Base-by-base conservation (phyloP, 305 asterid genomes). In the Andrographis paniculata region DNA sequence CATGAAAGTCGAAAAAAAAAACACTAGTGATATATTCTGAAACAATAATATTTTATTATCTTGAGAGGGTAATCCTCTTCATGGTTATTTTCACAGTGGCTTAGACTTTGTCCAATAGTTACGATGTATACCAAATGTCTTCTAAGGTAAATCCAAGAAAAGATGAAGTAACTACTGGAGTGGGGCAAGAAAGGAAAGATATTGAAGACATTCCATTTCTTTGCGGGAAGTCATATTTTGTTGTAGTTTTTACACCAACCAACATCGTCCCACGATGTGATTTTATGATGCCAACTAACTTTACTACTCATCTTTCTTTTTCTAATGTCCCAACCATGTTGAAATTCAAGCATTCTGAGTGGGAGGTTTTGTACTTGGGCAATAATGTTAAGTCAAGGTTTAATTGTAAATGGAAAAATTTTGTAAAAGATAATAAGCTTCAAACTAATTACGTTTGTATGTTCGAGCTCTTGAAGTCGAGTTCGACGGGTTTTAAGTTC, bases 391-490 rank as follows among this genome's bases (percentile, higher is more conserved):
- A 2, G 30, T 8, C 30, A 24, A 24, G 30, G 22, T 56, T 70
- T 20, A 56, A 49, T 20, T 0, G n/a, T 1, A 13, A 33, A 6
- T 72, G 75, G 72, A 58, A 16, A 30, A 15, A 13, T 0, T 75
- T 72, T 60, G 70, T 28, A 23, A 6, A 1, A 6, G 74, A 53
- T 31, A 75, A 72, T 48, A 33, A 57, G 17, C 54, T 71, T 20
- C 55, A 63, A 44, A 20, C 17, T 1, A 77, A 74, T 37, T 71
- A 68, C 60, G 76, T 55, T 15, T 59, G 66, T 45, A 72, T 71
- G 17, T 72, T 75, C 55, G 79, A 75, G 50, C 52, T 75, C 8
- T 41, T 47, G 21, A 64, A 68, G 27, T 17, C 42, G 53, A 55
- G 52, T 24, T 0, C 1, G 1, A 19, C 30, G 13, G 21, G 10